These are phyloP conservation scores for Talaromyces ruber DNA, from an alignment of 495 filamentous ascomycete genomes.

Conservation along the genomic window DNA sequence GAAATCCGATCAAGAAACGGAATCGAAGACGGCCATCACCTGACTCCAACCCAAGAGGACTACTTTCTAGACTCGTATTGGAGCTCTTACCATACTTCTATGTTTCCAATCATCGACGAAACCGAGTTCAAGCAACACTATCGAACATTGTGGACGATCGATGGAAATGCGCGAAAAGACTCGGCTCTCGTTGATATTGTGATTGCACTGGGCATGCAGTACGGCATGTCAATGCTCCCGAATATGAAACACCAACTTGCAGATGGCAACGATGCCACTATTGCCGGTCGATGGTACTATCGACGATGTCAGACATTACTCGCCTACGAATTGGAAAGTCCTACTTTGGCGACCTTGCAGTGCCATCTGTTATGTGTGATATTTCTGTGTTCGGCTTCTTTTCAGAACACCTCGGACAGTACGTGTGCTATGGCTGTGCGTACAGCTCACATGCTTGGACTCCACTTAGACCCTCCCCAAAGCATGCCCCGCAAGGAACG, in stretches of 20 bases:
- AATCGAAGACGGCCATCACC: neutral
- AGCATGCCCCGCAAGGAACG: constrained; percentile 16
- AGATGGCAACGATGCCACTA: constrained; percentile 20
- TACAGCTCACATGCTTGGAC: constrained; percentile 31
- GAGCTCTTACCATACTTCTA: constrained; percentile 32
- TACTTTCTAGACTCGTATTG: constrained; percentile 40
- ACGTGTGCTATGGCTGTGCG: constrained; percentile 25
- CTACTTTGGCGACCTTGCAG: constrained; percentile 33
- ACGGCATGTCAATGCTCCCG: constrained; percentile 22
- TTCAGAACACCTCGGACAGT: constrained; percentile 35
- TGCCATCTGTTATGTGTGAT: constrained; percentile 30
- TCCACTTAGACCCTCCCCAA: constrained; percentile 30
- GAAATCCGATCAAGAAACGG: neutral
- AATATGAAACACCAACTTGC: neutral
- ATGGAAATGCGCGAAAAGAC: constrained; percentile 19
- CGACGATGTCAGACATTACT: constrained; percentile 30
- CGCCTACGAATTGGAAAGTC: constrained; percentile 30
- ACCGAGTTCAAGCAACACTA: constrained; percentile 30
- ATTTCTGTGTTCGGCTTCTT: constrained; percentile 29
- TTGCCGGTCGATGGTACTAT: constrained; percentile 25
- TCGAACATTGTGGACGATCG: constrained; percentile 24
- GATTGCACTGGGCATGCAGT: constrained; percentile 38
- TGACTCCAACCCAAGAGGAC: constrained; percentile 31
- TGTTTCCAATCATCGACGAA: constrained; percentile 28
- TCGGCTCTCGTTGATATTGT: constrained; percentile 41